Evolutionary conservation across 345 rosid species (phyloP).

Genomic region (Combretum micranthum): DNA sequence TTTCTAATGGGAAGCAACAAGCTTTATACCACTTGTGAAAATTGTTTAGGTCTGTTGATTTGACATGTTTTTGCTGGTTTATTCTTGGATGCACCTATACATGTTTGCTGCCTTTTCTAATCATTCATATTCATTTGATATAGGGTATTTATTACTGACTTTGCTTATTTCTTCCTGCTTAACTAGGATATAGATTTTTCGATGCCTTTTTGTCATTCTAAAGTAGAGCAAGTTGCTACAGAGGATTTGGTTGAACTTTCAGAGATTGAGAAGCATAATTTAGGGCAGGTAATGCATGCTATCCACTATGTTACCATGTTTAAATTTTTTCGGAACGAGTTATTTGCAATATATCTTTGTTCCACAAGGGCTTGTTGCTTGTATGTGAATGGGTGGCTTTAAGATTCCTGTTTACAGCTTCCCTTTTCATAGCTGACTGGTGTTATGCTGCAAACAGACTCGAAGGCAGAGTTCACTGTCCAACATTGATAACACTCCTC

Average conservation of each 20-base stretch:
- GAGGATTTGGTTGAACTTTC: slow-evolving; percentile 93
- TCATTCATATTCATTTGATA: slow-evolving; percentile 1
- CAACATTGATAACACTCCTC: slow-evolving; percentile 73
- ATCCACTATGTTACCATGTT: not conserved
- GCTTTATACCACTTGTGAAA: too few relatives aligned
- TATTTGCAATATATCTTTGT: not conserved
- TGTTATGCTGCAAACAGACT: slow-evolving; percentile 31
- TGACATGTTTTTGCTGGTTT: too few relatives aligned
- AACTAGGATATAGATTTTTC: slow-evolving; percentile 73
- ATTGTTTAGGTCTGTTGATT: too few relatives aligned
- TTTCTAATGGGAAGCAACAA: too few relatives aligned
- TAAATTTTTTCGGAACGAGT: not conserved
- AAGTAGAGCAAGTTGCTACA: slow-evolving; percentile 64
- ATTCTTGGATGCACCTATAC: too few relatives aligned
- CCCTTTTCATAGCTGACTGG: slow-evolving; percentile 3
- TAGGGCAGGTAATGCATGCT: slow-evolving; percentile 66
- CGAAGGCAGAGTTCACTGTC: slow-evolving; percentile 43
- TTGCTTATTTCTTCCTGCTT: slow-evolving; percentile 10
- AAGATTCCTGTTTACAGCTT: too few relatives aligned
- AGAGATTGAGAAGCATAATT: slow-evolving; percentile 83
- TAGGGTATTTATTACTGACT: slow-evolving; percentile 5
- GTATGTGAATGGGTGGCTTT: too few relatives aligned
- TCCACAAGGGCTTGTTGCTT: not conserved
- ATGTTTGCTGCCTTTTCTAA: not conserved
- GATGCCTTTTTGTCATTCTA: slow-evolving; percentile 88